A percentile compares a stretch with the other conserved stretches of the same genome.
Evolutionary conservation across 192 early-diverging fungal species (phyloP).

Genomic region (Backusella psychrophila): DNA sequence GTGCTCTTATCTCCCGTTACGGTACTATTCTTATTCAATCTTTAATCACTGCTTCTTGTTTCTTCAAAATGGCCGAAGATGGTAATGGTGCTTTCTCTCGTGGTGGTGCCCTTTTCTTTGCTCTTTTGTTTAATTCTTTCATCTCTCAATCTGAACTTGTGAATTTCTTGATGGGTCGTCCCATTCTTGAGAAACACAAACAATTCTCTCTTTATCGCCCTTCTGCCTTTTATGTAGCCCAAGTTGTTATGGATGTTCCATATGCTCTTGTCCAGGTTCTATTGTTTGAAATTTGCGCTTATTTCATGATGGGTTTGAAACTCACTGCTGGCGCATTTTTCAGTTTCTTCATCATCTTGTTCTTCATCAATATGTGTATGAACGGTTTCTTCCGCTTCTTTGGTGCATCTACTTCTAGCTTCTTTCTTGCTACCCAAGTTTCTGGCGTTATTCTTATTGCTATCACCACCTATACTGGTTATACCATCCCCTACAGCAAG

Average conservation of each 20-base stretch:
- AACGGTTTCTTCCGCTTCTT: conserved; percentile 61
- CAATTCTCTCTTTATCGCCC: conserved; percentile 67
- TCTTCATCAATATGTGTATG: conserved; percentile 54
- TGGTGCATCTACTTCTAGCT: conserved; percentile 45
- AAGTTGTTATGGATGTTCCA: conserved; percentile 53
- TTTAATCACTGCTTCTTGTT: conserved; percentile 70
- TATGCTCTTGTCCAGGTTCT: conserved; percentile 41
- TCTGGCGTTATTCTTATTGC: conserved; percentile 53
- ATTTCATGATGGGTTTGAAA: conserved; percentile 53
- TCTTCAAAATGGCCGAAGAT: conserved; percentile 55
- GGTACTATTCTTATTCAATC: conserved; percentile 59
- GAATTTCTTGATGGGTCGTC: conserved; percentile 66
- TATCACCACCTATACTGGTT: conserved; percentile 57
- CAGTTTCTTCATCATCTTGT: conserved; percentile 51
- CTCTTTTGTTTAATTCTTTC: conserved; percentile 48
- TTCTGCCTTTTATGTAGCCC: conserved; percentile 53
- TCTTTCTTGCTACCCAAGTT: conserved; percentile 51
- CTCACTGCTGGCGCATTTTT: conserved; percentile 46
- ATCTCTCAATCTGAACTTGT: conserved; percentile 70
- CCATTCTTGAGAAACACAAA: conserved; percentile 78
- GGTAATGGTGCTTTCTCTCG: conserved; percentile 72
- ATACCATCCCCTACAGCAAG: conserved; percentile 50
- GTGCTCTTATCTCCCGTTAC: conserved; percentile 53
- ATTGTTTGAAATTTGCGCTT: conserved; percentile 53
- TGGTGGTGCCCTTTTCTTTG: conserved; percentile 75